Evolutionary conservation across 2,329 filamentous ascomycete genomes (phyloP).

Genomic region (Cercospora brassicicola): DNA sequence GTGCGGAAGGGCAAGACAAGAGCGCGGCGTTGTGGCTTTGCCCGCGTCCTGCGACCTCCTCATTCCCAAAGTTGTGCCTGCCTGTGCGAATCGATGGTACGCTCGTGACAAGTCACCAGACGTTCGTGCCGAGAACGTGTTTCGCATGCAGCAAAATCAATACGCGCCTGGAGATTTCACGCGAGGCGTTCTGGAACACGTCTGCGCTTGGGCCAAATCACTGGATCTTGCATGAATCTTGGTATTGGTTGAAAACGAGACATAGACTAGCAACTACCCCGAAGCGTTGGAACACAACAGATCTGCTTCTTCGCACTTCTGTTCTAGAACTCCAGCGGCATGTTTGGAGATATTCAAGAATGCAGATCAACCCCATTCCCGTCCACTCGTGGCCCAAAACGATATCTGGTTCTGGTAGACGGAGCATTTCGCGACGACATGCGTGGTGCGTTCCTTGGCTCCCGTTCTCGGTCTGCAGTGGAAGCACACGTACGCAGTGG

Average conservation of each 20-base stretch:
- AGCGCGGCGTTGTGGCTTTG: background rate
- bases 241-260: background rate
- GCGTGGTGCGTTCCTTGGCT: background rate
- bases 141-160: background rate
- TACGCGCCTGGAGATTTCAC: background rate
- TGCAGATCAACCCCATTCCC: background rate
- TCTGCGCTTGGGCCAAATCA: background rate
- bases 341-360: background rate
- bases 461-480: background rate
- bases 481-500: background rate
- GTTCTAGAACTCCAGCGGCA: background rate
- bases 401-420: background rate
- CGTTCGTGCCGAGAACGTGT: background rate
- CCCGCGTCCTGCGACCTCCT: background rate
- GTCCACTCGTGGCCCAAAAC: background rate
- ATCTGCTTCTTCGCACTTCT: background rate
- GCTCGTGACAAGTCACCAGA: background rate
- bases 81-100: background rate
- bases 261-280: background rate
- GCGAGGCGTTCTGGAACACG: conserved; percentile 1
- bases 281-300: background rate
- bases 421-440: background rate
- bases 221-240: background rate
- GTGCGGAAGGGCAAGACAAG: background rate
- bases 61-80: background rate